A percentile compares a stretch with the other conserved stretches of the same genome.
Evolutionary conservation across 2,329 filamentous ascomycete species (phyloP).

Genomic region (Fusarium penzigii): DNA sequence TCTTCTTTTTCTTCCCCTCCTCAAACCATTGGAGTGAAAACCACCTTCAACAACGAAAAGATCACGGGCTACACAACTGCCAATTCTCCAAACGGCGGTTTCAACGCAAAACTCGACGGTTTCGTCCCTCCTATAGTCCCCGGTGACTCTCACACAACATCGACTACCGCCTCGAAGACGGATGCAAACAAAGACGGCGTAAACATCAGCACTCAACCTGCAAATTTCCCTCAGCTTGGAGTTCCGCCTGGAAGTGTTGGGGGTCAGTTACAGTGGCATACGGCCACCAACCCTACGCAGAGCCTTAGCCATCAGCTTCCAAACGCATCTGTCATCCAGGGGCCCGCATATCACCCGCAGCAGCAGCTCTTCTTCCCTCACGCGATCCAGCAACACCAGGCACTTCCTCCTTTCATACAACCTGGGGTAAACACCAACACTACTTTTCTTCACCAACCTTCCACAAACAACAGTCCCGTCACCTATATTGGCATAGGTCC

Average conservation of each 20-base stretch:
- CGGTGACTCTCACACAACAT: not conserved
- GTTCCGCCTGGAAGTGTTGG: slow-evolving; percentile 17
- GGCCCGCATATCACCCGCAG: slow-evolving; percentile 14
- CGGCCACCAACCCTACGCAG: slow-evolving; percentile 36
- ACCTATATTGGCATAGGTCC: slow-evolving; percentile 32
- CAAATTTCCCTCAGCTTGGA: slow-evolving; percentile 34
- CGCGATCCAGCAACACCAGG: slow-evolving; percentile 4
- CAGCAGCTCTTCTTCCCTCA: slow-evolving; percentile 13
- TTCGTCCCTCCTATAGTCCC: slow-evolving; percentile 6
- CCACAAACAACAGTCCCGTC: slow-evolving; percentile 11
- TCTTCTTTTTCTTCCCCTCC: not conserved
- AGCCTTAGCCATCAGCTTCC: slow-evolving; percentile 32
- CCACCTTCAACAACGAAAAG: slow-evolving; percentile 4
- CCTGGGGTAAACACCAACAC: not conserved
- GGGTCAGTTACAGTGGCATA: slow-evolving; percentile 34
- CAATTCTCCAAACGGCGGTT: slow-evolving; percentile 27
- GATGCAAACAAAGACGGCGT: slow-evolving; percentile 8
- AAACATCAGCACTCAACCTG: slow-evolving; percentile 14
- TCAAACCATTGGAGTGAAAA: slow-evolving; percentile 4
- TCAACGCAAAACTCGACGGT: slow-evolving; percentile 6
- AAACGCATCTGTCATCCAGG: slow-evolving; percentile 10
- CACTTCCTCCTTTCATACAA: slow-evolving; percentile 16
- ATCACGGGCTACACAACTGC: slow-evolving; percentile 20
- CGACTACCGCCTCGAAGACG: too few species aligned
- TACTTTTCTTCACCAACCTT: slow-evolving; percentile 2